phyloP scores from a whole-genome alignment of 305 asterid genomes.

The Euphrasia arctica region DNA sequence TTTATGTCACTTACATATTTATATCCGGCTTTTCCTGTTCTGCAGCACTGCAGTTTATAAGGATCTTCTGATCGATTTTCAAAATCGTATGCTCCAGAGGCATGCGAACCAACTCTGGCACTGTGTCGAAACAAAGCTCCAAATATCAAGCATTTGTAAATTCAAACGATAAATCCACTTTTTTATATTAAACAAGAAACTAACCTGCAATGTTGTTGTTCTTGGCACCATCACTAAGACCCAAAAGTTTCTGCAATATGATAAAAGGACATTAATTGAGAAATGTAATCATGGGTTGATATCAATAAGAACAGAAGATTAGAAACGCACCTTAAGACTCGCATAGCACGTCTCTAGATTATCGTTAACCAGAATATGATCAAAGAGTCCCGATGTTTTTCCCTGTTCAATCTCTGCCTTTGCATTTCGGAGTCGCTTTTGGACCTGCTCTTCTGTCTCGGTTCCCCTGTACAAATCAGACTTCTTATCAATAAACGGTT shows the following conservation, averaged over 20 bases:
- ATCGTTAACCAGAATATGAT: slow-evolving; percentile 49
- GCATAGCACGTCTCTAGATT: slow-evolving; percentile 38
- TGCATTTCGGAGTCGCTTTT: slow-evolving; percentile 69
- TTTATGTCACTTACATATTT: slow-evolving; percentile 37
- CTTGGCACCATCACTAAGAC: slow-evolving; percentile 38
- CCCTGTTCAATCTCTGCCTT: slow-evolving; percentile 62
- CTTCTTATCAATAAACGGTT: slow-evolving; percentile 12
- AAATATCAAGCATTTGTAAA: slow-evolving; percentile 7
- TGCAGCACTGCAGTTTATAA: slow-evolving; percentile 32
- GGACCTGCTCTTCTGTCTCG: slow-evolving; percentile 78
- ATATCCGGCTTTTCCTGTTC: slow-evolving; percentile 29
- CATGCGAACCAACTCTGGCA: slow-evolving; percentile 35
- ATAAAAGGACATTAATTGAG: background rate
- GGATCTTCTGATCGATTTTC: slow-evolving; percentile 49
- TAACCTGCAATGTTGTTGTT: slow-evolving; percentile 39
- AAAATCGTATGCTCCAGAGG: slow-evolving; percentile 45
- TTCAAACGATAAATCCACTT: background rate
- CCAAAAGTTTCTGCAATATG: slow-evolving; percentile 47
- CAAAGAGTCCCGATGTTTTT: slow-evolving; percentile 59
- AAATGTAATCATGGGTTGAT: background rate
- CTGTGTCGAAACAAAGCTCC: slow-evolving; percentile 34
- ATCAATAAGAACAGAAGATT: background rate
- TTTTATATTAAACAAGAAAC: slow-evolving; percentile 8
- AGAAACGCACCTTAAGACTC: slow-evolving; percentile 36
- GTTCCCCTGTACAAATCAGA: slow-evolving; percentile 46